Conservation (phyloP, 768 basidiomycete species). For the Psilocybe sp. region DNA sequence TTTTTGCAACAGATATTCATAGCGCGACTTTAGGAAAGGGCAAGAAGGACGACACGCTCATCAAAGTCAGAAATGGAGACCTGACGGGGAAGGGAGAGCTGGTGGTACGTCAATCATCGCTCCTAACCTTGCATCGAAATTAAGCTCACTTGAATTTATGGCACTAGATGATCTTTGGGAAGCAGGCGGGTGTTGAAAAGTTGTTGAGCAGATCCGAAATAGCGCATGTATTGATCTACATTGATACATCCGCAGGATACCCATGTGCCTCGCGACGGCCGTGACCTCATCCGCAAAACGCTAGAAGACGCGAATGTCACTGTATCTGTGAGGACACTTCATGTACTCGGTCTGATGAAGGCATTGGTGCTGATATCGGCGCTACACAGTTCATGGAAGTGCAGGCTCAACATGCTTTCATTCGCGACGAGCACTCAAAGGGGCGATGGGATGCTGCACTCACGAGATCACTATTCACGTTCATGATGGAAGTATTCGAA, state of each 20-base stretch:
- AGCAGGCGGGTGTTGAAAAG: conserved; percentile 59
- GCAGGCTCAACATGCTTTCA: conserved; percentile 96
- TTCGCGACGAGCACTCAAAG: conserved; percentile 88
- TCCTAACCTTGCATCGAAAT: not conserved
- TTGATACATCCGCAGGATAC: conserved; percentile 59
- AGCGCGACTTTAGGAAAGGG: conserved; percentile 82
- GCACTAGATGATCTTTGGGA: conserved; percentile 88
- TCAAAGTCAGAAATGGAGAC: conserved; percentile 70
- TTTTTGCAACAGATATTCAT: conserved; percentile 95
- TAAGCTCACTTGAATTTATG: not conserved
- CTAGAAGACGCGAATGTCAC: conserved; percentile 79
- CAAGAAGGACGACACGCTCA: conserved; percentile 78
- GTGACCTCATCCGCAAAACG: conserved; percentile 78
- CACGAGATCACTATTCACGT: conserved; percentile 72
- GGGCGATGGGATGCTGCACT: conserved; percentile 96
- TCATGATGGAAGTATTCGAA: conserved; percentile 94
- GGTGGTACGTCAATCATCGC: conserved; percentile 48
- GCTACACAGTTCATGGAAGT: conserved; percentile 80
- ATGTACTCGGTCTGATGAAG: not conserved
- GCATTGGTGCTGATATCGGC: not conserved
- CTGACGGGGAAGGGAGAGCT: conserved; percentile 79
- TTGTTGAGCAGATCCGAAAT: not conserved
- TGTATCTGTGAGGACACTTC: conserved; percentile 53
- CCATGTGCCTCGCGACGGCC: conserved; percentile 84
- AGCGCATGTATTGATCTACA: not conserved